Evolutionary conservation across 805 yeast species (phyloP).

Genomic region (Scheffersomyces coipomensis): DNA sequence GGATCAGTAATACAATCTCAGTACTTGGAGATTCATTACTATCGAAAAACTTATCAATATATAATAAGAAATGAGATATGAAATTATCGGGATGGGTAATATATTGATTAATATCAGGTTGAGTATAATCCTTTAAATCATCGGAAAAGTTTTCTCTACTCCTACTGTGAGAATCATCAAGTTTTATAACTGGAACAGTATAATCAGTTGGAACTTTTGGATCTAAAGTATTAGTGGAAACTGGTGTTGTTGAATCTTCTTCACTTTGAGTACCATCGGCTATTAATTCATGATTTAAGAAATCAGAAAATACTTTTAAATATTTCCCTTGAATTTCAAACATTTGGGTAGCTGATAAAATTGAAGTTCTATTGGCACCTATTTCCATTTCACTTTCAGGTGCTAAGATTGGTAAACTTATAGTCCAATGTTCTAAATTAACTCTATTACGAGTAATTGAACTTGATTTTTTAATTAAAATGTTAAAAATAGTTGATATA

Average conservation of each 20-base stretch:
- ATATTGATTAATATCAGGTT: constrained; percentile 43
- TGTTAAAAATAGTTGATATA: constrained; percentile 27
- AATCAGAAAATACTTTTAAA: constrained; percentile 35
- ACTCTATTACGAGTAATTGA: constrained; percentile 43
- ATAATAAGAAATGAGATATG: constrained; percentile 35
- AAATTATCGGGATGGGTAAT: constrained; percentile 42
- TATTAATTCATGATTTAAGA: constrained; percentile 30
- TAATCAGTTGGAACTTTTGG: background rate
- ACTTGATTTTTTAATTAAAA: constrained; percentile 30
- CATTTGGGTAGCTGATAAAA: constrained; percentile 21
- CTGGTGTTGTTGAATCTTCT: background rate
- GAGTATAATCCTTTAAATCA: constrained; percentile 14
- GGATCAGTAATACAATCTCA: constrained; percentile 17
- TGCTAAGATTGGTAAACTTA: constrained; percentile 31
- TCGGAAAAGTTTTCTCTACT: constrained; percentile 6
- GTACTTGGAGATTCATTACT: constrained; percentile 19
- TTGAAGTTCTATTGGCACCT: constrained; percentile 6
- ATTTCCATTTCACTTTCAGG: constrained; percentile 16
- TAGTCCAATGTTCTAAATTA: constrained; percentile 43
- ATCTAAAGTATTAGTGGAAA: constrained; percentile 4
- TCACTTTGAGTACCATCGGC: constrained; percentile 1
- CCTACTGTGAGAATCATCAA: background rate
- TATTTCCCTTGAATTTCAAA: constrained; percentile 36
- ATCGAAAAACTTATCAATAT: constrained; percentile 30
- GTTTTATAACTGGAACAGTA: constrained; percentile 11